Percentiles rank a stretch among this genome's conserved stretches.
phyloP scores from a whole-genome alignment of 495 filamentous ascomycete genomes.

The Xylaria curta region DNA sequence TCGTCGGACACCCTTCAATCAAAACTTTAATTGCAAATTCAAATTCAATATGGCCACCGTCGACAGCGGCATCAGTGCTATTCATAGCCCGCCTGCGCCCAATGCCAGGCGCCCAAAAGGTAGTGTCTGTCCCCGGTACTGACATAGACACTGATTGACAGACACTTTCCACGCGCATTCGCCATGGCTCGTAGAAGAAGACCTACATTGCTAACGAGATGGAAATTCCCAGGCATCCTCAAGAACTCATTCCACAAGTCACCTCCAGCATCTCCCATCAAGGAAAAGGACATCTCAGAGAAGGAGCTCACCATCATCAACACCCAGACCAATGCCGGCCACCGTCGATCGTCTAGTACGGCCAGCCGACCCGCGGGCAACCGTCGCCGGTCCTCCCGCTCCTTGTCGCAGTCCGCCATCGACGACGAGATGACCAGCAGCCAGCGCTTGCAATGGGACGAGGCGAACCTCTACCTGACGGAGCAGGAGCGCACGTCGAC shows the following conservation, averaged over 20 bases:
- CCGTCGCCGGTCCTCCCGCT: conserved; percentile 70
- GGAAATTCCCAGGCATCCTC: conserved; percentile 74
- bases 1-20: not conserved
- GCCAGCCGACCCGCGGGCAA: conserved; percentile 63
- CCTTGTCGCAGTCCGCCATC: conserved; percentile 43
- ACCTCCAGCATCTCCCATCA: conserved; percentile 54
- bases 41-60: conserved; percentile 47
- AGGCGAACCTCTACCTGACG: conserved; percentile 93
- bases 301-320: conserved; percentile 93
- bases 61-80: conserved; percentile 39
- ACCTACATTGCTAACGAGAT: conserved; percentile 25
- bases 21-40: conserved; percentile 19
- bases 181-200: not conserved
- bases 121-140: conserved; percentile 43
- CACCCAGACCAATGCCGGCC: conserved; percentile 92
- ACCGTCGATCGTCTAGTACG: conserved; percentile 80
- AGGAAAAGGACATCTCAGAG: conserved; percentile 58
- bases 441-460: conserved; percentile 93
- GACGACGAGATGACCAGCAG: conserved; percentile 52
- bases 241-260: conserved; percentile 83
- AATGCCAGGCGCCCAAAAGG: conserved; percentile 77
- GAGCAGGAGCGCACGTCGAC: conserved; percentile 94
- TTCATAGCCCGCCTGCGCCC: conserved; percentile 51
- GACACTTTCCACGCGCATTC: not conserved
- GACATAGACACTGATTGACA: not conserved